Conservation (phyloP, 768 basidiomycete genomes). For the Pisolithus marmoratus region DNA sequence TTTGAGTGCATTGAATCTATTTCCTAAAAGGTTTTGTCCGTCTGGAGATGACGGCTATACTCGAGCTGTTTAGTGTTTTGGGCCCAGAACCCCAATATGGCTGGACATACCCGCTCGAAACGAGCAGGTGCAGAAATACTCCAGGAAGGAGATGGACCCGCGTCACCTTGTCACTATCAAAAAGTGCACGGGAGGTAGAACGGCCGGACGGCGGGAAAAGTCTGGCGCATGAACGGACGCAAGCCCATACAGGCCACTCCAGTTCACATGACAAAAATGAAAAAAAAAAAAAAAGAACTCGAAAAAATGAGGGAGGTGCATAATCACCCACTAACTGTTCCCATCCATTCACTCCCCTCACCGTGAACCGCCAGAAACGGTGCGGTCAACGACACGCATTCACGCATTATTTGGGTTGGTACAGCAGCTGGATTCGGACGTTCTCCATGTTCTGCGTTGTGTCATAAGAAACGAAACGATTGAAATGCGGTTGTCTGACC, state of each 20-base stretch:
- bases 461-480: conserved; percentile 5
- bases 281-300: too few species aligned
- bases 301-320: neutral
- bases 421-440: conserved; percentile 62
- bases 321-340: conserved; percentile 39
- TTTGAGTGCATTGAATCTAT: conserved; percentile 40
- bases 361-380: conserved; percentile 43
- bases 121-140: conserved; percentile 26
- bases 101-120: conserved; percentile 35
- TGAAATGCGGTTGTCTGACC: too few species aligned
- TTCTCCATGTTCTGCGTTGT: conserved; percentile 45
- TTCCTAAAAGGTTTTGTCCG: conserved; percentile 23
- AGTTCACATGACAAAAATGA: neutral
- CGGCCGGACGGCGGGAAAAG: too few species aligned
- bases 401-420: conserved; percentile 64
- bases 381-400: conserved; percentile 47
- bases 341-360: conserved; percentile 23
- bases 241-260: too few species aligned
- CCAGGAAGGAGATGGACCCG: conserved; percentile 23
- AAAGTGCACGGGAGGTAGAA: neutral
- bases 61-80: conserved; percentile 28
- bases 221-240: too few species aligned
- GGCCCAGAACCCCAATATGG: conserved; percentile 42
- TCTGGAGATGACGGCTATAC: conserved; percentile 26
- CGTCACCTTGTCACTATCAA: conserved; percentile 14